These are phyloP conservation scores for Verticillium nubilum DNA, from an alignment of 2,329 filamentous ascomycete species.

Conservation along the genomic window DNA sequence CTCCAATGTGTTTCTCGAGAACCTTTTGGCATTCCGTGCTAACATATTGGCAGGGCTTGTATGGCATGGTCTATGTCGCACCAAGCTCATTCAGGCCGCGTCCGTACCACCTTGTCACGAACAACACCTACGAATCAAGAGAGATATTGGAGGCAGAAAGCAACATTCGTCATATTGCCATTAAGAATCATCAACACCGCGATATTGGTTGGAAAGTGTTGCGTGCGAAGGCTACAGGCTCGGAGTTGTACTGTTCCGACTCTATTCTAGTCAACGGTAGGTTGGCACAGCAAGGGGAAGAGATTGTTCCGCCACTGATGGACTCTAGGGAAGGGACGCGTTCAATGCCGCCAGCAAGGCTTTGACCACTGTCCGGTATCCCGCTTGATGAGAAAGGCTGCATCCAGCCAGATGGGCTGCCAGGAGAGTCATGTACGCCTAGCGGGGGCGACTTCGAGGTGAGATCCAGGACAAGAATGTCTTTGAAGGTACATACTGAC, in stretches of 20 bases:
- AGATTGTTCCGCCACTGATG: neutral
- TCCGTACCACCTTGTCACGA: slow-evolving; percentile 5
- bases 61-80: slow-evolving; percentile 8
- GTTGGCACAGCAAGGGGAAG: neutral
- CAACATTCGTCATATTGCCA: slow-evolving; percentile 4
- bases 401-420: slow-evolving; percentile 4
- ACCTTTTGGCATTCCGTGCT: too few relatives aligned
- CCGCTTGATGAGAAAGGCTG: slow-evolving; percentile 6
- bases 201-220: slow-evolving; percentile 10
- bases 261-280: slow-evolving; percentile 17
- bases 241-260: slow-evolving; percentile 15
- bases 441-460: slow-evolving; percentile 8
- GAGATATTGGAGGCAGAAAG: slow-evolving; percentile 8
- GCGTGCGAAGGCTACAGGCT: slow-evolving; percentile 7
- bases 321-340: slow-evolving; percentile 14
- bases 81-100: slow-evolving; percentile 4
- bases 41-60: slow-evolving; percentile 8
- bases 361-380: slow-evolving; percentile 3
- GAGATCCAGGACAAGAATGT: too few relatives aligned
- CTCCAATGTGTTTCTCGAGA: too few relatives aligned
- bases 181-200: slow-evolving; percentile 9
- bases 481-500: neutral
- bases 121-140: neutral
- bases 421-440: slow-evolving; percentile 3
- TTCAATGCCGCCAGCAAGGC: slow-evolving; percentile 12